Percentiles rank a stretch among this genome's conserved stretches.
Conservation (phyloP, 2,329 filamentous ascomycete genomes). For the Sporothrix schenckii region DNA sequence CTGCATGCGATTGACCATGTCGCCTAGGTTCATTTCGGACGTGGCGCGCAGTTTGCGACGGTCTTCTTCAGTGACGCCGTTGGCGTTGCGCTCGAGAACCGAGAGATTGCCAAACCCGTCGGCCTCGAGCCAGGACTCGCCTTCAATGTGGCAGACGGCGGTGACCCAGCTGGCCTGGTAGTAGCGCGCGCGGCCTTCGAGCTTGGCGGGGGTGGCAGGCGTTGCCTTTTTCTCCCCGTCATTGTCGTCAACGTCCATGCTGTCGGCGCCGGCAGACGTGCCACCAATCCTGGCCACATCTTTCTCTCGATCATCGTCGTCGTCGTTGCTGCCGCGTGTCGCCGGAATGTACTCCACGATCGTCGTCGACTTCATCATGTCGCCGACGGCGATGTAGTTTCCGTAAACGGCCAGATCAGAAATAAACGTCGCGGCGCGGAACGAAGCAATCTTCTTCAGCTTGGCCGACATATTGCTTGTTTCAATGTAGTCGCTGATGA, state of each 20-base stretch:
- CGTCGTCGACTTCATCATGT: constrained; percentile 90
- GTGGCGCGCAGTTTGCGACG: constrained; percentile 69
- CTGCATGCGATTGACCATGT: constrained; percentile 89
- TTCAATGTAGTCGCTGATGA: constrained; percentile 60
- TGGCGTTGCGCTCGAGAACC: constrained; percentile 72
- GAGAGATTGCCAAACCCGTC: constrained; percentile 88
- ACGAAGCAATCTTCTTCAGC: constrained; percentile 72
- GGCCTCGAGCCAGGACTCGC: constrained; percentile 76
- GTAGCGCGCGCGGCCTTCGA: constrained; percentile 77
- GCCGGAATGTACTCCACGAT: constrained; percentile 71
- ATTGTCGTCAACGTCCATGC: neutral
- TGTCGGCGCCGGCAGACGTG: neutral
- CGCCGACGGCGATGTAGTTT: constrained; percentile 78
- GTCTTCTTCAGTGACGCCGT: constrained; percentile 75
- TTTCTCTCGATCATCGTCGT: constrained; percentile 43
- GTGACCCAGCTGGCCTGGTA: constrained; percentile 83
- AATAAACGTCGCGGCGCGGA: constrained; percentile 80
- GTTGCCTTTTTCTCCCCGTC: neutral
- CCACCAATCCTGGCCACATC: constrained; percentile 33
- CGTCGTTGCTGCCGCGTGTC: constrained; percentile 1
- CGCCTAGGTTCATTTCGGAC: constrained; percentile 82
- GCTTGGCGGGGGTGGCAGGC: constrained; percentile 51
- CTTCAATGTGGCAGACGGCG: constrained; percentile 71
- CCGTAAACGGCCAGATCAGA: constrained; percentile 76
- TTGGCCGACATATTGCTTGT: constrained; percentile 58